Evolutionary conservation across 2,329 filamentous ascomycete species (phyloP).

Genomic region (Acephala macrosclerotiorum): DNA sequence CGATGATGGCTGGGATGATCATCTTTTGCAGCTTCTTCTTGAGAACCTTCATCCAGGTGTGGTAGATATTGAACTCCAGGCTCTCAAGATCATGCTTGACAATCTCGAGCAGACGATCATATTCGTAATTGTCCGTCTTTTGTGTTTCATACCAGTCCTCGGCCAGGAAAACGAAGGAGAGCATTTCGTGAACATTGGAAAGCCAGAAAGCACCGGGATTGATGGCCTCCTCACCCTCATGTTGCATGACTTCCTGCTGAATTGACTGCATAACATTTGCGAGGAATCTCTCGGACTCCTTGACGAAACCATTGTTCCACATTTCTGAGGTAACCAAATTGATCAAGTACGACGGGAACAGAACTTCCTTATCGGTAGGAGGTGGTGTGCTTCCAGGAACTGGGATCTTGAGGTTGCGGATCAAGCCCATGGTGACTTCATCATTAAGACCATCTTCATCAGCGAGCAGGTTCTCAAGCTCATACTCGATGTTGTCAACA

Average conservation of each 20-base stretch:
- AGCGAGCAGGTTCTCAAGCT: slow-evolving; percentile 90
- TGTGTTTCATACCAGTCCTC: slow-evolving; percentile 99
- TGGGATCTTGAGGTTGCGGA: slow-evolving; percentile 96
- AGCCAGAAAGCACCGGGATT: slow-evolving; percentile 99
- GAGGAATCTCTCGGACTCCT: slow-evolving; percentile 97
- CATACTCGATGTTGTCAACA: slow-evolving; percentile 90
- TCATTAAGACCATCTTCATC: slow-evolving; percentile 97
- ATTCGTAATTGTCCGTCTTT: slow-evolving; percentile 99
- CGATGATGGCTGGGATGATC: slow-evolving; percentile 99
- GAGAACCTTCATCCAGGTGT: slow-evolving; percentile 99
- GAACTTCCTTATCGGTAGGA: slow-evolving; percentile 96
- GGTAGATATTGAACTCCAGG: slow-evolving; percentile 99
- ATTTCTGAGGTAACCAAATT: slow-evolving; percentile 99
- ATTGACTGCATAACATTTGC: slow-evolving; percentile 99
- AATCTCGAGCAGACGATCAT: slow-evolving; percentile 95
- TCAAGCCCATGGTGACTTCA: slow-evolving; percentile 94
- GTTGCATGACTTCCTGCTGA: slow-evolving; percentile 98
- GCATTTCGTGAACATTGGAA: slow-evolving; percentile 99
- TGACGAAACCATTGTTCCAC: slow-evolving; percentile 99
- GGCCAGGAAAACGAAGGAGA: slow-evolving; percentile 98
- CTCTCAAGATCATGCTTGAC: slow-evolving; percentile 99
- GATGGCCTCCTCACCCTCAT: slow-evolving; percentile 95
- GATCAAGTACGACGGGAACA: slow-evolving; percentile 98
- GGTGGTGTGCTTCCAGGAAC: slow-evolving; percentile 85
- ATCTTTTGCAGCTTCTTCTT: slow-evolving; percentile 99